phyloP scores from a whole-genome alignment of 2,329 filamentous ascomycete genomes.

The Cylindrodendrum hubeiense region DNA sequence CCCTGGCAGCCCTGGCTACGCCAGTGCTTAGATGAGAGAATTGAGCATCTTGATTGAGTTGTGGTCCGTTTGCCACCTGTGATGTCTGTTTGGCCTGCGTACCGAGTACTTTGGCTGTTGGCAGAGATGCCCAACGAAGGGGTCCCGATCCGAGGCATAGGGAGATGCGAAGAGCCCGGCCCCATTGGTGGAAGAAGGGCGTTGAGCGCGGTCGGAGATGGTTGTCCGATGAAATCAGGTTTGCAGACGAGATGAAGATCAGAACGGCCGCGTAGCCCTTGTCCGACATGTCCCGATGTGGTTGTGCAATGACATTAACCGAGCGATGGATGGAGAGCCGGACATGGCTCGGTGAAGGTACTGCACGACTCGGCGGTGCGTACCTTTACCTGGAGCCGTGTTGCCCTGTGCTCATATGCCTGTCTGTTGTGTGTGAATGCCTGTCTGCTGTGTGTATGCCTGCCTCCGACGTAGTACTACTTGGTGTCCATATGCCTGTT shows the following conservation, averaged over 20 bases:
- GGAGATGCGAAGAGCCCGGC: neutral
- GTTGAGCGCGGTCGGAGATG: neutral
- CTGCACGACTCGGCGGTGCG: neutral
- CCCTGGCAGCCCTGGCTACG: conserved; percentile 2
- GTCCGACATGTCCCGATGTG: neutral
- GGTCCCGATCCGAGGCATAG: neutral
- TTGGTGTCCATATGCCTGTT: neutral
- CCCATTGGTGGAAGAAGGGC: conserved; percentile 12
- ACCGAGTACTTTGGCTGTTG: neutral
- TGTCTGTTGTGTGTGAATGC: neutral
- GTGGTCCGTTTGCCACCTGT: neutral
- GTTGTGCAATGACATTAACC: neutral
- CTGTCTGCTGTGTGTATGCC: neutral
- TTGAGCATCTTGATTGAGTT: conserved; percentile 4
- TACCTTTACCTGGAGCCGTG: neutral
- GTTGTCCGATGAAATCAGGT: neutral
- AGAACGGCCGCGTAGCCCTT: conserved; percentile 12
- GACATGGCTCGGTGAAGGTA: neutral
- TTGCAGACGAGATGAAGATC: conserved; percentile 16
- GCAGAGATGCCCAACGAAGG: neutral
- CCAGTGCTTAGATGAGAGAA: conserved; percentile 15
- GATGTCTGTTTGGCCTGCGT: neutral
- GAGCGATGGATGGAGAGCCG: neutral
- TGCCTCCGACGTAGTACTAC: too few species aligned
- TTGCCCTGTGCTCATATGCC: neutral